Evolutionary conservation across 345 rosid genomes (phyloP).

Genomic region (Nasturtium officinale): DNA sequence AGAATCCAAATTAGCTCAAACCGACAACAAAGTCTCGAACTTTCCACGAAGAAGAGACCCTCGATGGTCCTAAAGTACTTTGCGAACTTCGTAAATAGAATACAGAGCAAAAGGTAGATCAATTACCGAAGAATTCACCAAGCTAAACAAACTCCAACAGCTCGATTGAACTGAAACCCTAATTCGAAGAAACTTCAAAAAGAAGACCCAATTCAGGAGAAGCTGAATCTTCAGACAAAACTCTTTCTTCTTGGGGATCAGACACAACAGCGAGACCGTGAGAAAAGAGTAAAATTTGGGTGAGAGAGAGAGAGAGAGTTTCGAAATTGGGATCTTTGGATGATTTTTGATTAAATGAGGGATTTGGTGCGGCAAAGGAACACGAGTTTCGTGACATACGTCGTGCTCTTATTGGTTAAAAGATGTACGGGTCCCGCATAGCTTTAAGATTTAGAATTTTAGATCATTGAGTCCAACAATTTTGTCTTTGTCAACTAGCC

Average conservation of each 20-base stretch:
- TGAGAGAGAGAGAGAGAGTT: constrained; percentile 20
- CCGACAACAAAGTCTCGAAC: constrained; percentile 17
- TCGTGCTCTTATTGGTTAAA: constrained; percentile 12
- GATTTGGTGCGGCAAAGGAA: constrained; percentile 40
- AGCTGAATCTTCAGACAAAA: constrained; percentile 14
- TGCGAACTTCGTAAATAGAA: constrained; percentile 15
- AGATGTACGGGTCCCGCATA: constrained; percentile 33
- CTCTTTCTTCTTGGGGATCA: constrained; percentile 29
- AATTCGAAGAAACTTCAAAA: constrained; percentile 14
- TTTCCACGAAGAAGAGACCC: constrained; percentile 11
- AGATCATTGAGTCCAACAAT: constrained; percentile 25
- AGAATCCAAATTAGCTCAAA: constrained; percentile 30
- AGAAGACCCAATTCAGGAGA: constrained; percentile 12
- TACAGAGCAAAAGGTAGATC: constrained; percentile 17
- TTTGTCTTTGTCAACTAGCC: constrained; percentile 19
- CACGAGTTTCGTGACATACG: constrained; percentile 26
- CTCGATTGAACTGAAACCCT: constrained; percentile 47
- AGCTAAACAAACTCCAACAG: constrained; percentile 23
- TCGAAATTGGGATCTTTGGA: constrained; percentile 33
- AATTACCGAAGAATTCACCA: constrained; percentile 39
- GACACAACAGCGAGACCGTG: constrained; percentile 34
- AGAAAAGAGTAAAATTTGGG: constrained; percentile 27
- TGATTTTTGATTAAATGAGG: constrained; percentile 33
- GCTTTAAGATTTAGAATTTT: constrained; percentile 27
- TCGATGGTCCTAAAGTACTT: constrained; percentile 6